Evolutionary conservation across 2,329 filamentous ascomycete genomes (phyloP), one percentile per base, ranked within the genome.

Genomic region (Diaporthe caulivora): DNA sequence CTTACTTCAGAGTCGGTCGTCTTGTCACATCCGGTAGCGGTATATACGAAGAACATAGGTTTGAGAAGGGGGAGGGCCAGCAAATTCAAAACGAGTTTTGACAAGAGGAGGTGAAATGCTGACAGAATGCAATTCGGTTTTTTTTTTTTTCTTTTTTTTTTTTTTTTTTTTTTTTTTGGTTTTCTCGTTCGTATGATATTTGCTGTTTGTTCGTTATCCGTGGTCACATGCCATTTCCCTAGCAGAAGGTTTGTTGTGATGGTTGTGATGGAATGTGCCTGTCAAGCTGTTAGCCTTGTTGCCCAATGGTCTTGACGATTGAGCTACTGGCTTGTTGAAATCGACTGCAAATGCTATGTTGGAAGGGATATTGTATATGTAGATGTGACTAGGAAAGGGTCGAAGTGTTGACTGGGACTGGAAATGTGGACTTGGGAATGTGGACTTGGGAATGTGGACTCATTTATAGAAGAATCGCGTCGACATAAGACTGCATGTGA

Each of bases 241-340:
- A 26, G 15, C 26, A 17, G 53, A 31, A 17, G 29, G 29, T 34
- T 34, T 34, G 53, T n/a, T 51, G 47, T 51, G 47, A 10, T 11
- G 6, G 47, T 51, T 24, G 47, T n/a, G 51, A 15, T 4, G 26
- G 26, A 29, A 17, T 53, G 21, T 67, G 9, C 13, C 26, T 53
- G 18, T 67, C 26, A 11, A 40, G 40, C 18, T 18, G 21, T 67
- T 67, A 67, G 21, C 44, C 26, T 53, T 53, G 21, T 8, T 34
- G 44, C 44, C 37, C 24, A 0, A 31, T 26, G 62, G 62, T 17
- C 11, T 17, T 51, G 26, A 64, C 47, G 18, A 40, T 44, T 67
- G 62, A 26, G 44, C 62, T 67, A 67, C 62, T 67, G 44, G 26
- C 21, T 53, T 64, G 47, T 24, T 67, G 47, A 18, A 26, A 26